Evolutionary conservation across 192 early-diverging fungal genomes (phyloP), one percentile per base, ranked within the genome.

Genomic region (Coemansia sp.): DNA sequence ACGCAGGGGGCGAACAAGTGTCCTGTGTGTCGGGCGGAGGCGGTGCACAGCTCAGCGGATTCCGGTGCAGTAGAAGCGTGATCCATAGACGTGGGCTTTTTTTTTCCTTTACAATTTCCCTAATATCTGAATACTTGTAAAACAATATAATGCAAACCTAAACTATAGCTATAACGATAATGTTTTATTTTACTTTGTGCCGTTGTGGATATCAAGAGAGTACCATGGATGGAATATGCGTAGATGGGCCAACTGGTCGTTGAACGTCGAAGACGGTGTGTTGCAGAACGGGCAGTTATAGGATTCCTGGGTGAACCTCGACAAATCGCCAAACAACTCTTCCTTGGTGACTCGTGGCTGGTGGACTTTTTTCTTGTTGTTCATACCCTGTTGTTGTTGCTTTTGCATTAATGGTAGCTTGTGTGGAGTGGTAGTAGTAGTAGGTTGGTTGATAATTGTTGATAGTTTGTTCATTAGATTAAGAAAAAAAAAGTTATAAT

Each of bases 211-310:
- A 18, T 78, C 68, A 30, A 78, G 54, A 10, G 47, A 64, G 42
- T 68, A 78, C 75, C 75, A 78, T 5, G 75, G 75, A 58, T 78
- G 75, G 9, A 52, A 33, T 3, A 25, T 16, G 24, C 49, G 47
- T 7, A 78, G 44, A 31, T 78, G 75, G 2, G 23, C 35, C 4
- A 78, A 43, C 31, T 71, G 69, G 2, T 54, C 69, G 3, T 28
- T 18, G 28, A 58, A 68, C 22, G 57, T 64, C 42, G 22, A 22
- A 2, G 65, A 60, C 4, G 43, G 42, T 0, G 47, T 48, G 38
- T 56, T 32, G 56, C 75, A 78, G 25, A 78, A 78, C n/a, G 75
- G 75, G 35, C 75, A 78, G 5, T 64, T 56, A 16, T 78, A 78
- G 3, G 58, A 47, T 10, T 71, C 60, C 42, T 68, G 69, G 4